Evolutionary conservation across 2,329 filamentous ascomycete species (phyloP).

Genomic region (Alternaria ventricosa): DNA sequence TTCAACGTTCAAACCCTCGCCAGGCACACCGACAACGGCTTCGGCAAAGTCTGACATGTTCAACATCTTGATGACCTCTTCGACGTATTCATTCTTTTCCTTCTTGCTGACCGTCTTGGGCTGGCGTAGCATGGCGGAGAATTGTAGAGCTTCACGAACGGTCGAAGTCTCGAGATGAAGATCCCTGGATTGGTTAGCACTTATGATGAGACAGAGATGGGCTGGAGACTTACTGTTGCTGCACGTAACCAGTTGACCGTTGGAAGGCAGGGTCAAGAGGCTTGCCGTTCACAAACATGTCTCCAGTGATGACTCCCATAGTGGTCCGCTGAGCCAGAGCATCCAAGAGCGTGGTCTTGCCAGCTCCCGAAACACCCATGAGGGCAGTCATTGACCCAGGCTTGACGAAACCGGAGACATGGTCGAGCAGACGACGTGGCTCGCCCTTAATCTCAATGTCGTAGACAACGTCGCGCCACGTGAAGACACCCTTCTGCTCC

Average conservation of each 20-base stretch:
- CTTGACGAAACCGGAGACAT: slow-evolving; percentile 63
- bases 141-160: slow-evolving; percentile 46
- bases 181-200: slow-evolving; percentile 28
- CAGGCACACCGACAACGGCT: slow-evolving; percentile 68
- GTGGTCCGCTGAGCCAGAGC: slow-evolving; percentile 44
- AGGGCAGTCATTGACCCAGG: slow-evolving; percentile 58
- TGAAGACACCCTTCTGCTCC: slow-evolving; percentile 53
- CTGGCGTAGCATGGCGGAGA: slow-evolving; percentile 53
- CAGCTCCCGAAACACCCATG: slow-evolving; percentile 49
- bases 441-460: slow-evolving; percentile 52
- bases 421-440: slow-evolving; percentile 59
- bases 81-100: slow-evolving; percentile 68
- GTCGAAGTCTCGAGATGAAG: slow-evolving; percentile 49
- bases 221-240: slow-evolving; percentile 40
- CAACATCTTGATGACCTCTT: slow-evolving; percentile 70
- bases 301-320: slow-evolving; percentile 48
- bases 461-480: slow-evolving; percentile 44
- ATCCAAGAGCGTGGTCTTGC: slow-evolving; percentile 49
- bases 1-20: slow-evolving; percentile 70
- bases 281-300: slow-evolving; percentile 49
- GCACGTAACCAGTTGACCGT: slow-evolving; percentile 49
- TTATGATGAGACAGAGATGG: rapidly evolving
- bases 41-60: slow-evolving; percentile 72
- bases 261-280: slow-evolving; percentile 45
- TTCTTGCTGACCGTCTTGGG: slow-evolving; percentile 59